Base-by-base conservation (phyloP, 2,329 filamentous ascomycete species). In the Beauveria asiatica region DNA sequence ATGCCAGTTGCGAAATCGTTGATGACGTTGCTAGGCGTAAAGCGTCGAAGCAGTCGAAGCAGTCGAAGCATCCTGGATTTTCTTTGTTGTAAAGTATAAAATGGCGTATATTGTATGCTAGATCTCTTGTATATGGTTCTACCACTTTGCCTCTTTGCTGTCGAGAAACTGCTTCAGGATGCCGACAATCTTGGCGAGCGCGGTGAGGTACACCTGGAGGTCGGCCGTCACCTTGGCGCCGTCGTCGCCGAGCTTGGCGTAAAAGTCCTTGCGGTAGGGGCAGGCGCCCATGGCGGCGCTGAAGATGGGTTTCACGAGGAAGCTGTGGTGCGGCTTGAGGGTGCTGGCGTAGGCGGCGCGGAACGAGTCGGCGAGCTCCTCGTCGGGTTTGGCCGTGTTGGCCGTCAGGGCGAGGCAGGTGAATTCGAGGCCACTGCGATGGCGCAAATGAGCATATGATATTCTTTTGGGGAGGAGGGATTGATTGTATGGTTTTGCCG, bases 261-360 rank as follows among this genome's bases (percentile, higher is more conserved):
- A 97, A 73, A 99, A 97, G 75, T 93, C 90, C 73, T 90, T 90
- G 67, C 93, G 85, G 81, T 97, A 96, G 1, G 94, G 94, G 66
- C 89, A 93, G 19, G 92, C 92, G 67, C 84, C 84, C 92, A 99
- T 96, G 73, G 93, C 93, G 63, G 92, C 88, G 68, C 83, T 89
- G 83, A 97, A 97, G 71, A 97, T 82, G 63, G 91, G 91, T 82
- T 96, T 96, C 69, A 97, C 79, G 64, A 97, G 68, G 75, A 96
- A 92, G 71, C 82, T 85, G 81, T 99, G 94, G 79, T 96, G 86
- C 27, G 89, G 89, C 80, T 96, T 96, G 69, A 99, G 88, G 54
- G 93, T 97, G 68, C 79, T 80, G 72, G 82, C 83, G 78, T 99
- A 99, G 67, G 92, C 90, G 60, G 79, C 77, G 69, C 89, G 87